Base-by-base conservation (phyloP, 345 rosid species). In the Erodium maritimum region DNA sequence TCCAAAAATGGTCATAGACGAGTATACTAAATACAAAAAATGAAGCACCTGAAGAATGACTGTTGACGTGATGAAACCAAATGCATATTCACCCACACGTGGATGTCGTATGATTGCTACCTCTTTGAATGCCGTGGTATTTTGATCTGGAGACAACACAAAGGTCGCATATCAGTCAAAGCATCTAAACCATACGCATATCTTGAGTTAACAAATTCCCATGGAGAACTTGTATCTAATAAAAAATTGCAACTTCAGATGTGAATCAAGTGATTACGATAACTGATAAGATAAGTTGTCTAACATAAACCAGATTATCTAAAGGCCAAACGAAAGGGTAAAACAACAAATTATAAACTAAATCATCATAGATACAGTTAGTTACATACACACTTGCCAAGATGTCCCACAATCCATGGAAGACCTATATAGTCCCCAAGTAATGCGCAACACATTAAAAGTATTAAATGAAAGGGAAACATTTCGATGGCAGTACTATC, bases 31-130 rank as follows among this genome's bases (percentile, higher is more conserved):
- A 29, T 29, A 29, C 37, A 29, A 42, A 9, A 29, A 45, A 54
- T n/a, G 23, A 65, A 29, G 29, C 68, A 84, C 95, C 88, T 87
- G 95, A 67, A 84, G 91, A 67, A 66, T 78, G 62, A 87, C 82
- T 17, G 95, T 79, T n/a, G 91, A 87, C 69, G 95, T 84, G 64
- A 87, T 87, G 58, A 87, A 84, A 56, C 95, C 91, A 77, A 87
- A 87, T 17, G 95, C 95, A 62, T 84, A 87, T 80, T 87, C 95
- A 16, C 91, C 95, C 67, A 82, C 63, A 57, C 91, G 88, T 51
- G 95, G 95, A 66, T 87, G 95, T 21, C 85, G 75, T 51, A 87
- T 87, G 57, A 87, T 87, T 24, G 95, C 95, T 45, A 87, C 95
- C 75, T 87, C 95, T 75, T 87, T 87, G 59, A 87, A 84, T 65